Conservation (phyloP, 768 basidiomycete genomes). For the Mycena rebaudengoi region DNA sequence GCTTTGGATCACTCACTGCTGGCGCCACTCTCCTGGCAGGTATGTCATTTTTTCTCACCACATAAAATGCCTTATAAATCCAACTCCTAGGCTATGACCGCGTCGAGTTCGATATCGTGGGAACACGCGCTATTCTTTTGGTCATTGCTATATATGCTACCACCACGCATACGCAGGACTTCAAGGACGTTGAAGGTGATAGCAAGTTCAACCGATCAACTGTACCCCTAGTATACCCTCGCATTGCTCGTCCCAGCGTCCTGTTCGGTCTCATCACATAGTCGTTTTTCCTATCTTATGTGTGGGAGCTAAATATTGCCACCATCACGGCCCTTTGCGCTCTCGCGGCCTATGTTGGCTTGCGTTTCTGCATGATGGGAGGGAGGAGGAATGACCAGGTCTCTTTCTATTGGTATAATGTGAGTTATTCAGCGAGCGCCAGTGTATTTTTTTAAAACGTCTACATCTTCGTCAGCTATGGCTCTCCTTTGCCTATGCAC, state of each 20-base stretch:
- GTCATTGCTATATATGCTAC: conserved; percentile 46
- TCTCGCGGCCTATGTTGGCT: neutral
- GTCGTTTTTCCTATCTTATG: neutral
- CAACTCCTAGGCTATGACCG: neutral
- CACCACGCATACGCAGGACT: conserved; percentile 55
- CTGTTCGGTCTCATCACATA: neutral
- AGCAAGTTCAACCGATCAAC: neutral
- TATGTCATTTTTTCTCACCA: conserved; percentile 2
- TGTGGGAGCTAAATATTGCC: neutral
- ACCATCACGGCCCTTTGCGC: neutral
- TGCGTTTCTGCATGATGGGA: neutral
- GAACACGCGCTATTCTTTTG: conserved; percentile 15
- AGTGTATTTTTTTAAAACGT: neutral
- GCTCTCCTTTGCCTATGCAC: neutral
- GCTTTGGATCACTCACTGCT: conserved; percentile 9
- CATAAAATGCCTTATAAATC: neutral
- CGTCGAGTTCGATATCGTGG: neutral
- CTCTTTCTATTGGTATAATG: neutral
- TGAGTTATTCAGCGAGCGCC: neutral
- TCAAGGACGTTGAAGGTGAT: conserved; percentile 51
- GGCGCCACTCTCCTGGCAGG: conserved; percentile 18
- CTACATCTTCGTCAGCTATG: neutral
- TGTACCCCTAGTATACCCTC: neutral
- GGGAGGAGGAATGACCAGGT: neutral
- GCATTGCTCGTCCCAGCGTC: neutral